These are phyloP conservation scores for Botrytis medusae DNA, from an alignment of 2,329 filamentous ascomycete genomes.

Conservation along the genomic window DNA sequence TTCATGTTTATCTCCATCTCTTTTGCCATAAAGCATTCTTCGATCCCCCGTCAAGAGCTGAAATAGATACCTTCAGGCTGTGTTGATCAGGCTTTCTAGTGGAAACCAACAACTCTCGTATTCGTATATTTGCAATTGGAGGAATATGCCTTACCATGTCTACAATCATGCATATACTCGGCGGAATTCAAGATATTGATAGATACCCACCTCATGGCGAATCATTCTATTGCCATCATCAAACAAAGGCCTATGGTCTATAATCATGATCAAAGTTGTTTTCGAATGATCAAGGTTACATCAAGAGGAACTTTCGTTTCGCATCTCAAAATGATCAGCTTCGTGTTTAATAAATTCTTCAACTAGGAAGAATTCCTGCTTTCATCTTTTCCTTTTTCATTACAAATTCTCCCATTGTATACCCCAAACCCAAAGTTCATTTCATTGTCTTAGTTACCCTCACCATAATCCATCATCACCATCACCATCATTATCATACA, in stretches of 20 bases:
- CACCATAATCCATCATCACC: neutral
- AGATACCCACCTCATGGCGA: neutral
- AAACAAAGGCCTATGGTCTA: neutral
- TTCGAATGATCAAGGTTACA: neutral
- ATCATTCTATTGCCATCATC: neutral
- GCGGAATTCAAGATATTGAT: neutral
- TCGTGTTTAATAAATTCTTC: neutral
- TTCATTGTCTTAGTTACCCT: neutral
- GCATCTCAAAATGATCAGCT: neutral
- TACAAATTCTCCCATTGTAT: neutral
- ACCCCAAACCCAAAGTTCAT: neutral
- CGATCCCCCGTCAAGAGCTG: neutral
- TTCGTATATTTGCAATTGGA: neutral
- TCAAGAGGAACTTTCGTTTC: neutral
- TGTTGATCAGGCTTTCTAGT: conserved; percentile 1
- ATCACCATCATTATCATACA: neutral
- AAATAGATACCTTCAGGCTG: neutral
- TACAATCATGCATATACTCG: neutral
- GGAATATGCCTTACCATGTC: neutral
- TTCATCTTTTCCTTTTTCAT: neutral
- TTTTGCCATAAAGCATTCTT: neutral
- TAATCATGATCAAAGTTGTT: neutral
- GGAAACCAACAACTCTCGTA: conserved; percentile 11
- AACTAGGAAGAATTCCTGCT: neutral
- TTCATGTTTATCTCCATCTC: neutral